phyloP scores from a whole-genome alignment of 2,329 filamentous ascomycete species.

The Cladosporium sphaerospermum region DNA sequence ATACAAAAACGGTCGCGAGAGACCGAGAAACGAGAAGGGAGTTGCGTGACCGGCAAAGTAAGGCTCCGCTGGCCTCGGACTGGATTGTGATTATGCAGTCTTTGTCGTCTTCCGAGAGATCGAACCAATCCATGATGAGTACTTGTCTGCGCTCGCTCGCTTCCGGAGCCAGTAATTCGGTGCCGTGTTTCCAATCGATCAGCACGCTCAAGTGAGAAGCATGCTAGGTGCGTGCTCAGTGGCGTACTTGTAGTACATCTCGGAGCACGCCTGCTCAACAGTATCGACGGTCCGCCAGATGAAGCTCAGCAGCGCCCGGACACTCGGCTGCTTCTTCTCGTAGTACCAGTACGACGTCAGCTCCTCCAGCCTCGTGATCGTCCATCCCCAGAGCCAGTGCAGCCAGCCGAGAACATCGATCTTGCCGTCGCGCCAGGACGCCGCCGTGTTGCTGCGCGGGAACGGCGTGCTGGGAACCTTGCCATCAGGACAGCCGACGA shows the following conservation, averaged over 20 bases:
- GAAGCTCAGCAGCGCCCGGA: slow-evolving; percentile 16
- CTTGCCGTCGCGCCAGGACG: slow-evolving; percentile 22
- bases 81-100: no score
- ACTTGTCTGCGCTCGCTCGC: no score
- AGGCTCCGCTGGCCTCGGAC: no score
- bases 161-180: no score
- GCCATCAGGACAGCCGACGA: slow-evolving; percentile 18
- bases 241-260: slow-evolving; percentile 18
- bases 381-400: slow-evolving; percentile 24
- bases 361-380: slow-evolving; percentile 24
- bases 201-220: no score
- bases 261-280: slow-evolving; percentile 23
- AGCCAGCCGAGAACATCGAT: slow-evolving; percentile 15
- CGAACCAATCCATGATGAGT: no score
- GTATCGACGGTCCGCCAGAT: slow-evolving; percentile 21
- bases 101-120: no score
- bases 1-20: no score
- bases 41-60: no score
- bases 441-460: slow-evolving; percentile 24
- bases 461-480: slow-evolving; percentile 15
- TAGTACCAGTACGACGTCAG: slow-evolving; percentile 21
- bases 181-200: no score
- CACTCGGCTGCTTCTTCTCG: slow-evolving; percentile 13
- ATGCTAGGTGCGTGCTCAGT: no score
- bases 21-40: no score